Conservation (phyloP, 768 basidiomycete species). For the Tricholoma saponaceum region DNA sequence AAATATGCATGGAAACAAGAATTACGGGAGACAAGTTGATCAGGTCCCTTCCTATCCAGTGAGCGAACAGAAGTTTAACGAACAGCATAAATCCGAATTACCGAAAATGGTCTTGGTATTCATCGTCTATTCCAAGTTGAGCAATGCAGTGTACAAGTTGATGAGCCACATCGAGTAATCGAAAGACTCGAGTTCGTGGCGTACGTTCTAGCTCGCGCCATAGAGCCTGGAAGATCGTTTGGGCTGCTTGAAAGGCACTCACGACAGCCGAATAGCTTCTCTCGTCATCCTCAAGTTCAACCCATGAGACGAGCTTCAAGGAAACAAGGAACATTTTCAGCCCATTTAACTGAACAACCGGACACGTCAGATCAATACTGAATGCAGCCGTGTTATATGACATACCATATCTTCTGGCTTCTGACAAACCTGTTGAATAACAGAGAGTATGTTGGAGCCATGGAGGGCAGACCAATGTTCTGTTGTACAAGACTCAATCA, state of each 20-base stretch:
- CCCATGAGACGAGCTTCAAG: not conserved
- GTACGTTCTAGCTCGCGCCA: not conserved
- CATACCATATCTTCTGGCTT: not conserved
- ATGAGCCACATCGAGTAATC: not conserved
- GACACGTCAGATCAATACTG: not conserved
- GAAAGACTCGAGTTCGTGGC: not conserved
- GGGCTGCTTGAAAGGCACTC: not conserved
- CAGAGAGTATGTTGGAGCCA: not conserved
- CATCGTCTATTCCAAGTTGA: not conserved
- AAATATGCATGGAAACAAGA: not conserved
- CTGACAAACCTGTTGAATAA: not conserved
- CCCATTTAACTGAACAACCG: not conserved
- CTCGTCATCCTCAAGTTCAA: constrained; percentile 1
- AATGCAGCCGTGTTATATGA: not conserved
- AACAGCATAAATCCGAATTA: not conserved
- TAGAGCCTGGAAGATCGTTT: not conserved
- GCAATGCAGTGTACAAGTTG: not conserved
- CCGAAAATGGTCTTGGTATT: not conserved
- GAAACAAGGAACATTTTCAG: not conserved
- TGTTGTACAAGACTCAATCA: not conserved
- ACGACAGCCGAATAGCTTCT: not conserved
- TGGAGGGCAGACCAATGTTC: not conserved
- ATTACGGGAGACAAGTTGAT: not conserved
- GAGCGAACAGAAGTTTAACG: not conserved
- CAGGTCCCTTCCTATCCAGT: not conserved